These are phyloP conservation scores for Luzula sylvatica DNA, from an alignment of 176 grass and related monocot genomes.

Conservation along the genomic window DNA sequence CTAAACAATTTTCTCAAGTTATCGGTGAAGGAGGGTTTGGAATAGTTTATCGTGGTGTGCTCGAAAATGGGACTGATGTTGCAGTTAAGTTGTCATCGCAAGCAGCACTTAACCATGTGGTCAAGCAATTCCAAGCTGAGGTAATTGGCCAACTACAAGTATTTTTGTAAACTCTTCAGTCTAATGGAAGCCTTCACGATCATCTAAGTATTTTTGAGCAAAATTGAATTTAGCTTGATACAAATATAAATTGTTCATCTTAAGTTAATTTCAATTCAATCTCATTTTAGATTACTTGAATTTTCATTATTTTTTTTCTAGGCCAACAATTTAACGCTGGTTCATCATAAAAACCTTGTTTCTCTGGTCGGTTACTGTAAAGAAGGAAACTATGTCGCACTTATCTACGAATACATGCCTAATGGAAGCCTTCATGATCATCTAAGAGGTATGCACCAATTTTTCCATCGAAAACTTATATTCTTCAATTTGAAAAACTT, in stretches of 20 bases:
- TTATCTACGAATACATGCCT: slow-evolving; percentile 21
- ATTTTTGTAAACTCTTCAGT: too few species aligned
- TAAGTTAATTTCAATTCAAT: not conserved
- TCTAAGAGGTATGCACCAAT: slow-evolving; percentile 11
- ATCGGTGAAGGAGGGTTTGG: slow-evolving; percentile 41
- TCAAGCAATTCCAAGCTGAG: slow-evolving; percentile 30
- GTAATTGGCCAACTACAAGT: slow-evolving; percentile 11
- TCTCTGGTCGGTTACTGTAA: slow-evolving; percentile 20
- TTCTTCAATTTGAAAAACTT: too few species aligned
- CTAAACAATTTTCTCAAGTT: slow-evolving; percentile 18
- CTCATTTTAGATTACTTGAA: not conserved
- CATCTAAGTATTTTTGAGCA: too few species aligned
- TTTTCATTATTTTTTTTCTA: too few species aligned
- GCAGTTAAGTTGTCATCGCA: slow-evolving; percentile 32
- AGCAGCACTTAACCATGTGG: slow-evolving; percentile 1
- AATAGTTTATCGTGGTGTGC: slow-evolving; percentile 28
- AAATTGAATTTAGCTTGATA: too few species aligned
- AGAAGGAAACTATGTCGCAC: slow-evolving; percentile 23
- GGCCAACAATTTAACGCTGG: too few species aligned
- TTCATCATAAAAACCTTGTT: slow-evolving; percentile 31
- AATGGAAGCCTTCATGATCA: slow-evolving; percentile 21
- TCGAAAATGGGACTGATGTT: slow-evolving; percentile 29
- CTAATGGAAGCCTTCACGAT: too few species aligned
- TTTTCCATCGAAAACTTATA: too few species aligned
- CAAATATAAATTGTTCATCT: too few species aligned